A percentile compares a stretch with the other conserved stretches of the same genome.
These are phyloP conservation scores for Anthostomella pinea DNA, from an alignment of 2,329 filamentous ascomycete species.

Conservation along the genomic window DNA sequence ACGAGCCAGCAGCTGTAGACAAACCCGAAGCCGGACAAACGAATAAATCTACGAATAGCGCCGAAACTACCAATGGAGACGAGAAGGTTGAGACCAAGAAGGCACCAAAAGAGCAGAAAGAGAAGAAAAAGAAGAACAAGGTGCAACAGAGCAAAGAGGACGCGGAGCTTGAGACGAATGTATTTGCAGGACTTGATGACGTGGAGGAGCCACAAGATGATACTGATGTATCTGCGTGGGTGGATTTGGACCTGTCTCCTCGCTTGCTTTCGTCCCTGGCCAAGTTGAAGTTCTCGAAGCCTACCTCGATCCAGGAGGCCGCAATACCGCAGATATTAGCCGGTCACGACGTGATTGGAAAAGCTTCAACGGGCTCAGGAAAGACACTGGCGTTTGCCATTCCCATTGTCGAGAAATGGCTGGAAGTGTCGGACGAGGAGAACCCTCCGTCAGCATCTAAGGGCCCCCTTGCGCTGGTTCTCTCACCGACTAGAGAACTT, in stretches of 20 bases:
- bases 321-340: slow-evolving; percentile 79
- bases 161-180: slow-evolving; percentile 42
- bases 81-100: slow-evolving; percentile 20
- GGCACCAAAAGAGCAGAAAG: slow-evolving; percentile 20
- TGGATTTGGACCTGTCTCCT: slow-evolving; percentile 68
- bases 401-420: slow-evolving; percentile 82
- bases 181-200: slow-evolving; percentile 56
- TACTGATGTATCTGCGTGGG: slow-evolving; percentile 77
- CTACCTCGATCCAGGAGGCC: slow-evolving; percentile 76
- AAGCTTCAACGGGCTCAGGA: slow-evolving; percentile 92
- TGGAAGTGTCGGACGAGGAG: slow-evolving; percentile 46
- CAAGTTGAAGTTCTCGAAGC: slow-evolving; percentile 74
- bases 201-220: slow-evolving; percentile 55
- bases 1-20: slow-evolving; percentile 35
- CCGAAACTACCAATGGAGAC: slow-evolving; percentile 19
- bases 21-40: slow-evolving; percentile 25
- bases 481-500: slow-evolving; percentile 89
- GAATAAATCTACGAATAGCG: neutral
- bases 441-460: slow-evolving; percentile 32
- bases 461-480: slow-evolving; percentile 70
- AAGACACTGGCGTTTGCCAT: slow-evolving; percentile 96
- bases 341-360: slow-evolving; percentile 90
- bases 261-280: slow-evolving; percentile 71
- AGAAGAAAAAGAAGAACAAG: slow-evolving; percentile 29
- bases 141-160: slow-evolving; percentile 36